phyloP scores from a whole-genome alignment of 176 grass and related monocot genomes.

The Oryza meridionalis region DNA sequence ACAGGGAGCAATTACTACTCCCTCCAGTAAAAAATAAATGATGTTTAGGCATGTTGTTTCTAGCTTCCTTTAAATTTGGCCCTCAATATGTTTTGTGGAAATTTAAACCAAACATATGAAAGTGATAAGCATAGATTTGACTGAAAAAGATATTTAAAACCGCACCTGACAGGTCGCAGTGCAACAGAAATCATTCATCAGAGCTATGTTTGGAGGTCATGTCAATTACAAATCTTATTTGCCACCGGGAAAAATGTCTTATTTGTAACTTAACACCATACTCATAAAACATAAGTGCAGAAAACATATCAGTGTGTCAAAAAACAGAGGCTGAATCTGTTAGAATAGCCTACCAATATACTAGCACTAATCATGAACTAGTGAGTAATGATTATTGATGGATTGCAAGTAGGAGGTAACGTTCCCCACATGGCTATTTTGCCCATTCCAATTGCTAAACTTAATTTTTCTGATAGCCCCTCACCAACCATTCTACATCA shows the following conservation, averaged over 20 bases:
- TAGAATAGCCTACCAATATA: background rate
- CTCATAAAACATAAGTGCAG: background rate
- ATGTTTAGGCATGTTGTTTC: too few species aligned
- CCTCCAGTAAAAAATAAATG: too few species aligned
- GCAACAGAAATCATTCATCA: background rate
- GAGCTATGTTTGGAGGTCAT: background rate
- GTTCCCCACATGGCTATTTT: background rate
- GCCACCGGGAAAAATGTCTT: background rate
- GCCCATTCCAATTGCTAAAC: background rate
- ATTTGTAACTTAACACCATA: background rate
- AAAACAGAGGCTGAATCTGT: background rate
- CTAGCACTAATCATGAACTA: background rate
- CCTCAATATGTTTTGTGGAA: too few species aligned
- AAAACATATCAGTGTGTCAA: background rate
- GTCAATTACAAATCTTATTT: background rate
- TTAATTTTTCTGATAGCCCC: background rate
- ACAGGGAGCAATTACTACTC: too few species aligned
- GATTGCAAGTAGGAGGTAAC: background rate
- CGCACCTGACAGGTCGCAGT: background rate
- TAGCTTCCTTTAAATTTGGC: too few species aligned
- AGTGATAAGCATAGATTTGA: background rate
- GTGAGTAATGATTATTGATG: background rate
- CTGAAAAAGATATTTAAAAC: too few species aligned
- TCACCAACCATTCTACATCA: background rate
- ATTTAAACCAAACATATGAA: background rate